A percentile compares a stretch with the other conserved stretches of the same genome.
Conservation (phyloP, 2,329 filamentous ascomycete species). For the Aspergillus neotritici region DNA sequence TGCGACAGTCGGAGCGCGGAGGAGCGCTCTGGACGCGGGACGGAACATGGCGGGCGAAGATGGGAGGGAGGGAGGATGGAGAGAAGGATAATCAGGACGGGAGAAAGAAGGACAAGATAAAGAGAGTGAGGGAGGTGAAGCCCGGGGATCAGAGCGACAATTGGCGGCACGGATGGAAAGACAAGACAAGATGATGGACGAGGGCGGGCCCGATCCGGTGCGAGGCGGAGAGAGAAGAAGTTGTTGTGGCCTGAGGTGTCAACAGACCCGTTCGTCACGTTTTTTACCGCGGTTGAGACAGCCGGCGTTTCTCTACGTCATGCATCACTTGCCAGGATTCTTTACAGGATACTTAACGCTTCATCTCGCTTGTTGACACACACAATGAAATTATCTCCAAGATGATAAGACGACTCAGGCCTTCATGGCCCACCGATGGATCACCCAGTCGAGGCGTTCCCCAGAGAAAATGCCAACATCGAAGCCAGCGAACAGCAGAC, state of each 20-base stretch:
- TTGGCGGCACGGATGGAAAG: background rate
- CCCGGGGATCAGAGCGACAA: background rate
- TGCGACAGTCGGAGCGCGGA: slow-evolving; percentile 33
- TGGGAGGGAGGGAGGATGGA: background rate
- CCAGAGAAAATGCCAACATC: too few species aligned
- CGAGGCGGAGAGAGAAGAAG: slow-evolving; percentile 5
- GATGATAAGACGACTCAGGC: too few species aligned
- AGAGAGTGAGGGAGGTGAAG: slow-evolving; percentile 1
- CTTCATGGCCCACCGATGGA: too few species aligned
- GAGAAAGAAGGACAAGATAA: slow-evolving; percentile 4
- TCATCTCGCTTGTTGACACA: too few species aligned
- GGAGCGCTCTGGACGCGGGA: slow-evolving; percentile 42
- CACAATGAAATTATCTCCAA: too few species aligned
- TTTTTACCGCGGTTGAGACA: background rate
- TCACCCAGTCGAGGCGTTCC: too few species aligned
- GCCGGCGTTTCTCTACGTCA: too few species aligned
- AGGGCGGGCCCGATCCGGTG: slow-evolving; percentile 1
- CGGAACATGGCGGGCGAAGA: slow-evolving; percentile 45
- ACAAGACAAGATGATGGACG: background rate
- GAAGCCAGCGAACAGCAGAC: too few species aligned
- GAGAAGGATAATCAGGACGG: background rate
- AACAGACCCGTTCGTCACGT: background rate
- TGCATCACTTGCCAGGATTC: too few species aligned
- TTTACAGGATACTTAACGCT: too few species aligned
- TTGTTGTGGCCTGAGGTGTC: background rate